These are phyloP conservation scores for Calonectria pauciramosa DNA, from an alignment of 2,329 filamentous ascomycete genomes.

Conservation along the genomic window DNA sequence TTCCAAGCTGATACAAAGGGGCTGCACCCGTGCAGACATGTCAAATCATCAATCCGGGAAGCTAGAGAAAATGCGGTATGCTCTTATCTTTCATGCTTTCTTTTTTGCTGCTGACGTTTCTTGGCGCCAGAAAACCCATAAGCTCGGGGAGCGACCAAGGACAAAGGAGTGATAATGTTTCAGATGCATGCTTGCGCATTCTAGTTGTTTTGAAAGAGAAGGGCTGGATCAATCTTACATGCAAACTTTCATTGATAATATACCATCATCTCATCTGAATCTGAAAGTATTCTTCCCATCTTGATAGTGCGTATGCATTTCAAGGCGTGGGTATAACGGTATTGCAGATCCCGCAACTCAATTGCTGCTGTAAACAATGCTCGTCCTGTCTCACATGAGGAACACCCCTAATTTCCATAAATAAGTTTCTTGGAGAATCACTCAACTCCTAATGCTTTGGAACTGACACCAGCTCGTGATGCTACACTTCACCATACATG, in stretches of 20 bases:
- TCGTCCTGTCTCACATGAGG: not conserved
- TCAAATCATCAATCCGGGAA: conserved; percentile 57
- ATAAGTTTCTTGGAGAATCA: conserved; percentile 13
- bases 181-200: not conserved
- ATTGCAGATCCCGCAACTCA: not conserved
- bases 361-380: not conserved
- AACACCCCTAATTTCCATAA: not conserved
- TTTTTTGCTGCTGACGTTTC: not conserved
- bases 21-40: conserved; percentile 48
- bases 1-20: not conserved
- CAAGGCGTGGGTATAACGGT: not conserved
- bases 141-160: conserved; percentile 20
- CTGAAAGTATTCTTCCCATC: too few relatives aligned
- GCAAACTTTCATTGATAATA: not conserved
- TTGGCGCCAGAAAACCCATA: conserved; percentile 23
- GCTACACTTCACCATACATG: conserved; percentile 27
- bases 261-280: not conserved
- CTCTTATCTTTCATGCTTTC: conserved; percentile 24
- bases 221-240: not conserved
- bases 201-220: not conserved
- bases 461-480: conserved; percentile 26
- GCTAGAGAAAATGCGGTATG: conserved; percentile 51
- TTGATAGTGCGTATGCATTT: not conserved
- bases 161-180: not conserved
- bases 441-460: conserved; percentile 27